phyloP scores from a whole-genome alignment of 2,329 filamentous ascomycete species.

The Hysterium pulicare region DNA sequence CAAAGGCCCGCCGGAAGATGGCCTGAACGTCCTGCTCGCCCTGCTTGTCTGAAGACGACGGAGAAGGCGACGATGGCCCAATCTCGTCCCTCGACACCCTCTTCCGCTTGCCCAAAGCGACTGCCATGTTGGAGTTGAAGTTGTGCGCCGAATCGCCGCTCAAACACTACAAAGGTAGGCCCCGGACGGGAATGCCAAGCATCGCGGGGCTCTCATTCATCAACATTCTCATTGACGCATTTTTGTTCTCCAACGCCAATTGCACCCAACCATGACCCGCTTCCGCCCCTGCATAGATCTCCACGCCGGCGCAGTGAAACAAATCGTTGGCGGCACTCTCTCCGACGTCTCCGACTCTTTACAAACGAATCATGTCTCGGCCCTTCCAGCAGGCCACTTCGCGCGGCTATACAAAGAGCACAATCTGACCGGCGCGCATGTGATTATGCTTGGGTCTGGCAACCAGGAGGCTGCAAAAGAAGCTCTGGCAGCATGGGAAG shows the following conservation, averaged over 20 bases:
- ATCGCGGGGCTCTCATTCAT: too few species aligned
- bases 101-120: slow-evolving; percentile 40
- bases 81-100: slow-evolving; percentile 34
- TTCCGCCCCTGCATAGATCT: slow-evolving; percentile 97
- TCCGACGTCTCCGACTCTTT: slow-evolving; percentile 45
- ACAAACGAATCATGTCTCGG: slow-evolving; percentile 90
- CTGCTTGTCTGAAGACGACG: slow-evolving; percentile 25
- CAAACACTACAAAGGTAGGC: too few species aligned
- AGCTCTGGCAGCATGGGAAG: slow-evolving; percentile 74
- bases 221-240: too few species aligned
- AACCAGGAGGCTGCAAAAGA: slow-evolving; percentile 78
- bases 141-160: too few species aligned
- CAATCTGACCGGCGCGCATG: slow-evolving; percentile 74
- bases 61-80: slow-evolving; percentile 18
- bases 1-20: slow-evolving; percentile 80
- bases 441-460: slow-evolving; percentile 91
- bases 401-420: slow-evolving; percentile 76
- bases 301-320: slow-evolving; percentile 95
- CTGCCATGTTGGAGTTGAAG: not conserved
- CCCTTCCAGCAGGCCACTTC: slow-evolving; percentile 76
- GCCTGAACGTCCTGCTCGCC: slow-evolving; percentile 62
- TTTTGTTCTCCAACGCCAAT: not conserved
- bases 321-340: slow-evolving; percentile 94
- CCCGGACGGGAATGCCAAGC: too few species aligned
- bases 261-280: slow-evolving; percentile 65